A percentile compares a stretch with the other conserved stretches of the same genome.
These are phyloP conservation scores for Fusarium napiforme DNA, from an alignment of 2,329 filamentous ascomycete species.

Conservation along the genomic window DNA sequence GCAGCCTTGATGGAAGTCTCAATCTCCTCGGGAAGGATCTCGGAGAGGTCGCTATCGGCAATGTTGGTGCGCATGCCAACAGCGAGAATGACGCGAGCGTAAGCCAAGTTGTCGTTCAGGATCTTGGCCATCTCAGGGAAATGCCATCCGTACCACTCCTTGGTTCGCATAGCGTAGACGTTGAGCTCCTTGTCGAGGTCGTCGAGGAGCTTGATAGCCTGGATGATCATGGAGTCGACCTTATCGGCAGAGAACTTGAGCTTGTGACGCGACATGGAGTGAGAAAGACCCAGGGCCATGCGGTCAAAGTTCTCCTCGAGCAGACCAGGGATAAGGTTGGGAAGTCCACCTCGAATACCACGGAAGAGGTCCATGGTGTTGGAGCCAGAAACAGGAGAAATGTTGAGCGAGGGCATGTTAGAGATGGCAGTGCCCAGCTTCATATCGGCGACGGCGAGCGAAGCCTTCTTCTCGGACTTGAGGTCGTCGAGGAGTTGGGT, in stretches of 20 bases:
- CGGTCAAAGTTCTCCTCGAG: conserved; percentile 87
- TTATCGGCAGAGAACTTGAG: conserved; percentile 99
- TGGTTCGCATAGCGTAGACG: conserved; percentile 98
- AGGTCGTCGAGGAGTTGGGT: conserved; percentile 84
- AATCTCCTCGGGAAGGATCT: conserved; percentile 94
- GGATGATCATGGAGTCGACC: conserved; percentile 99
- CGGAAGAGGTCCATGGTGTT: conserved; percentile 84
- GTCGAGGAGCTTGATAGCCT: conserved; percentile 92
- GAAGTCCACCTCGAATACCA: conserved; percentile 89
- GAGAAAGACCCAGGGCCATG: conserved; percentile 95
- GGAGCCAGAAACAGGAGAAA: conserved; percentile 78
- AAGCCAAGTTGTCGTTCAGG: conserved; percentile 95
- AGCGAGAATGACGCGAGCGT: conserved; percentile 85
- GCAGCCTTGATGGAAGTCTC: conserved; percentile 91
- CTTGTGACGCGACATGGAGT: conserved; percentile 96
- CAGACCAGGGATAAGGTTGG: conserved; percentile 90
- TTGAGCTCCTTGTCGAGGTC: conserved; percentile 99
- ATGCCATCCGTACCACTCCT: conserved; percentile 99
- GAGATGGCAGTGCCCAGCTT: conserved; percentile 93
- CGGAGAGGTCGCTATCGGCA: conserved; percentile 80
- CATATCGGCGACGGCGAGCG: conserved; percentile 91
- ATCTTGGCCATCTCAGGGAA: conserved; percentile 99
- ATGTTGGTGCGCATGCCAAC: conserved; percentile 91
- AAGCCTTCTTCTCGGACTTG: conserved; percentile 98
- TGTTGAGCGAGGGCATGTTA: conserved; percentile 87